These are phyloP conservation scores for Lumnitzera racemosa DNA, from an alignment of 345 rosid species.

Conservation along the genomic window DNA sequence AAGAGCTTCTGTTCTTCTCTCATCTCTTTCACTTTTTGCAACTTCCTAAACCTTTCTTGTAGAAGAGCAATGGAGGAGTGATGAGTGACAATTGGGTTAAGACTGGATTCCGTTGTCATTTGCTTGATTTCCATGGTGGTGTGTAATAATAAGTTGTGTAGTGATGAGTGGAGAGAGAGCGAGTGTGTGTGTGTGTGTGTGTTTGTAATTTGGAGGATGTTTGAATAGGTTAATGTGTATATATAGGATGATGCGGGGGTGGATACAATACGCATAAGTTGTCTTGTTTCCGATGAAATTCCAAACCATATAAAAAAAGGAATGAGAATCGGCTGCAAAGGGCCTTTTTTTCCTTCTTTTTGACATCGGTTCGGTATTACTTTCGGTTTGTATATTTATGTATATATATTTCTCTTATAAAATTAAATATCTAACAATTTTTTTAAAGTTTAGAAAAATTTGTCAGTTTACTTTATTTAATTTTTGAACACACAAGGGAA, in stretches of 20 bases:
- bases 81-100: conserved; percentile 20
- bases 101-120: conserved; percentile 35
- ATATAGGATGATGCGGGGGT: conserved; percentile 21
- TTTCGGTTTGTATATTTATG: no score
- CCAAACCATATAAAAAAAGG: conserved; percentile 21
- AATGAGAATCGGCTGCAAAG: conserved; percentile 43
- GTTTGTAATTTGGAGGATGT: not conserved
- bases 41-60: conserved; percentile 39
- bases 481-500: no score
- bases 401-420: no score
- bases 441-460: no score
- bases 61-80: conserved; percentile 38
- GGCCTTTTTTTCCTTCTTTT: not conserved
- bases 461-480: no score
- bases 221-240: conserved; percentile 6
- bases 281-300: conserved; percentile 33
- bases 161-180: not conserved
- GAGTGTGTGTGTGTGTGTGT: not conserved
- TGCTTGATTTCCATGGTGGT: not conserved
- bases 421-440: no score
- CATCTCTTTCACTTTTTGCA: conserved; percentile 36
- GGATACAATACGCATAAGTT: conserved; percentile 3
- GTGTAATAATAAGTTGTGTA: not conserved
- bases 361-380: no score
- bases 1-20: conserved; percentile 38